phyloP scores from a whole-genome alignment of 768 basidiomycete genomes.

The Hypholoma sublateritium region DNA sequence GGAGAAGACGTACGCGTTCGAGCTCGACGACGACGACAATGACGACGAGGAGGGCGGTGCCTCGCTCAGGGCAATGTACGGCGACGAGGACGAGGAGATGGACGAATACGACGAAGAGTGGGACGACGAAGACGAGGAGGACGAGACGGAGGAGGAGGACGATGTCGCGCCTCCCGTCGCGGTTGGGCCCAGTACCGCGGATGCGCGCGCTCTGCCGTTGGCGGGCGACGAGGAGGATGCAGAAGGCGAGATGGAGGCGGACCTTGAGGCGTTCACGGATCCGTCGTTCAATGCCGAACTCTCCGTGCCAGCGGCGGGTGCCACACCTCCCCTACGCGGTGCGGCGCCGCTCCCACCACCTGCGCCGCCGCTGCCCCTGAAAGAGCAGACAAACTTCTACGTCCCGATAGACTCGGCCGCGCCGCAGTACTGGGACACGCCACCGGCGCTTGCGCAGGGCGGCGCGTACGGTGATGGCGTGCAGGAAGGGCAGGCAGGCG shows the following conservation, averaged over 20 bases:
- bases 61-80: background rate
- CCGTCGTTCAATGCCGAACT: conserved; percentile 38
- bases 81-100: conserved; percentile 17
- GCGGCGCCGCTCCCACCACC: conserved; percentile 3
- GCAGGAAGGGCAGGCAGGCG: background rate
- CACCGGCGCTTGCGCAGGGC: background rate
- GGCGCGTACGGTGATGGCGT: background rate
- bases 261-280: conserved; percentile 33
- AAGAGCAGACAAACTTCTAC: conserved; percentile 25
- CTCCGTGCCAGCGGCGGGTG: conserved; percentile 21
- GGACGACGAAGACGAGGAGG: conserved; percentile 16
- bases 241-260: conserved; percentile 33
- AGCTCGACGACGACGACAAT: conserved; percentile 18
- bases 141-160: conserved; percentile 14
- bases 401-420: conserved; percentile 14
- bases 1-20: conserved; percentile 23
- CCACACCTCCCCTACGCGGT: background rate
- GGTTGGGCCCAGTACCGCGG: conserved; percentile 1
- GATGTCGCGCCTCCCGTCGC: background rate
- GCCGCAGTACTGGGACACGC: background rate
- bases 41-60: conserved; percentile 9
- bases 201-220: background rate
- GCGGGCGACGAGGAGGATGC: conserved; percentile 24
- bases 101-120: conserved; percentile 17
- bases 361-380: background rate